Conservation (phyloP, 371 early-diverging fungal genomes). For the Dichotomocladium elegans region DNA sequence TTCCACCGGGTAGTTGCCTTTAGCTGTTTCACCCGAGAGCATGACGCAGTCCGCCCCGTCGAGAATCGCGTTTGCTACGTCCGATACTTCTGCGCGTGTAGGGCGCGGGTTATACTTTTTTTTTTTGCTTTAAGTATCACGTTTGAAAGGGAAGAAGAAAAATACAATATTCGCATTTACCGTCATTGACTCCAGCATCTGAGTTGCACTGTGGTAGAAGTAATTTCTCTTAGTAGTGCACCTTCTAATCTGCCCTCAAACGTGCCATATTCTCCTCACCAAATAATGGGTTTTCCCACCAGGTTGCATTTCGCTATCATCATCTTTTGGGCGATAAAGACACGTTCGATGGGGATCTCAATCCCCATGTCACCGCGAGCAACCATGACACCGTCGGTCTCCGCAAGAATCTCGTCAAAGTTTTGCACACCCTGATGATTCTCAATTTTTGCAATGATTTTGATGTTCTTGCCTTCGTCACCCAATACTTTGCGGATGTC, state of each 20-base stretch:
- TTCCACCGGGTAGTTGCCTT: conserved; percentile 81
- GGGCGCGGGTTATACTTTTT: conserved; percentile 86
- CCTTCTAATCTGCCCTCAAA: neutral
- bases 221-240: neutral
- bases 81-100: conserved; percentile 98
- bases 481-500: conserved; percentile 81
- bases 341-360: conserved; percentile 91
- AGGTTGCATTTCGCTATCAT: conserved; percentile 94
- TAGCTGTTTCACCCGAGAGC: conserved; percentile 98
- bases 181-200: conserved; percentile 99
- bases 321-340: conserved; percentile 95
- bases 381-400: conserved; percentile 98
- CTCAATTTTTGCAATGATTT: conserved; percentile 96
- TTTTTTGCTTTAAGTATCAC: too few species aligned
- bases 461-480: conserved; percentile 77
- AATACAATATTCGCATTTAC: too few species aligned
- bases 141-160: too few species aligned
- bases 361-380: conserved; percentile 99
- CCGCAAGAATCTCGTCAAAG: conserved; percentile 94
- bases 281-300: conserved; percentile 95
- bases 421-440: conserved; percentile 94
- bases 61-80: conserved; percentile 97
- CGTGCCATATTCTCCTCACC: conserved; percentile 43
- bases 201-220: conserved; percentile 73
- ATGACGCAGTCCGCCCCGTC: conserved; percentile 99